Percentiles rank a stretch among this genome's conserved stretches.
These are phyloP conservation scores for Xerocomellus intermedius DNA, from an alignment of 768 basidiomycete genomes.

Conservation along the genomic window DNA sequence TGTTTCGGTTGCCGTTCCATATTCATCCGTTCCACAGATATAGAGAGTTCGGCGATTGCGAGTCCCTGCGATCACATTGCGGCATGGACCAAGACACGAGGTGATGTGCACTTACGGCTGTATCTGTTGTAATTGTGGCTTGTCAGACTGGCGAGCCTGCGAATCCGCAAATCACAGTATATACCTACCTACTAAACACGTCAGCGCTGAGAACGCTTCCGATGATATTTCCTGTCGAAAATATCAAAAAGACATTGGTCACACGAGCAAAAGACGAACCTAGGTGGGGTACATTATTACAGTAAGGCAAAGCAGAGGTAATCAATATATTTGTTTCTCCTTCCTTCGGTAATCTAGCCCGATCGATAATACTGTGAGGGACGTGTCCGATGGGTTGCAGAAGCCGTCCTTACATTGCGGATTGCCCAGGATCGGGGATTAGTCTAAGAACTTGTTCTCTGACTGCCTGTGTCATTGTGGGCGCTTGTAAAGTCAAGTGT, in stretches of 20 bases:
- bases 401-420: constrained; percentile 41
- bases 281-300: constrained; percentile 96
- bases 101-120: constrained; percentile 45
- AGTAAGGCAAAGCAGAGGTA: constrained; percentile 94
- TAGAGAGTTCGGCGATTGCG: constrained; percentile 89
- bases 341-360: constrained; percentile 65
- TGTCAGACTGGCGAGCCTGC: constrained; percentile 4
- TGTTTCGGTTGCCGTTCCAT: constrained; percentile 99
- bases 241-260: constrained; percentile 2
- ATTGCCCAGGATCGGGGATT: constrained; percentile 51
- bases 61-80: constrained; percentile 40
- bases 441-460: constrained; percentile 52
- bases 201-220: constrained; percentile 97
- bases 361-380: background rate
- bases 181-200: constrained; percentile 85
- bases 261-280: constrained; percentile 46
- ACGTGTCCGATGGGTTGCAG: background rate
- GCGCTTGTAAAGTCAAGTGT: background rate
- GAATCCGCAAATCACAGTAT: background rate
- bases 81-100: background rate
- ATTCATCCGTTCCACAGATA: constrained; percentile 98
- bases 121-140: constrained; percentile 41
- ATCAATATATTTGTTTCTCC: constrained; percentile 89
- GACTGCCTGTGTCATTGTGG: constrained; percentile 51
- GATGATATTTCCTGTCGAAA: constrained; percentile 72